Evolutionary conservation across 2,329 filamentous ascomycete genomes (phyloP).

Genomic region (Westerdykella ornata): DNA sequence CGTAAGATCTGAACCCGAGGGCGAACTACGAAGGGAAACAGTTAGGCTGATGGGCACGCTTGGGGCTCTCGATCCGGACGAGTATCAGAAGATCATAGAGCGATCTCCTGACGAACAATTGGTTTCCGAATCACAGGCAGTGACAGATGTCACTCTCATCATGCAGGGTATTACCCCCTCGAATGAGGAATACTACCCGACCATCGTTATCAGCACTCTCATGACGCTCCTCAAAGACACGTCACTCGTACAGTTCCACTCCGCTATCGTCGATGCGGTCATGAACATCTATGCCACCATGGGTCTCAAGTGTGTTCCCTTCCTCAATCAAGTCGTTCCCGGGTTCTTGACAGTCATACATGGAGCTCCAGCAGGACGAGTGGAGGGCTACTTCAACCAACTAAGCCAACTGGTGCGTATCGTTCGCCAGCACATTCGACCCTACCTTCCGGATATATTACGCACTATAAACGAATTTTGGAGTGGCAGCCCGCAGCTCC

Average conservation of each 20-base stretch:
- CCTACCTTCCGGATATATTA: conserved; percentile 81
- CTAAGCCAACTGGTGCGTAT: conserved; percentile 88
- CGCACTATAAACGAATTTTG: conserved; percentile 84
- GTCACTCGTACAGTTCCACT: conserved; percentile 85
- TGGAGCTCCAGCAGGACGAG: conserved; percentile 65
- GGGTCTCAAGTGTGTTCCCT: conserved; percentile 91
- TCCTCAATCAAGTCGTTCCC: conserved; percentile 87
- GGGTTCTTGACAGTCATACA: conserved; percentile 87
- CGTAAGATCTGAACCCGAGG: conserved; percentile 85
- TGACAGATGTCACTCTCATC: conserved; percentile 94
- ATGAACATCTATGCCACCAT: conserved; percentile 98
- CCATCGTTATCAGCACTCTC: conserved; percentile 92
- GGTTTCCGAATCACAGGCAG: conserved; percentile 56
- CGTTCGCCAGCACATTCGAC: conserved; percentile 91
- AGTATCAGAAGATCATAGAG: conserved; percentile 91
- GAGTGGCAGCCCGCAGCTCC: conserved; percentile 71
- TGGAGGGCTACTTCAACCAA: conserved; percentile 97
- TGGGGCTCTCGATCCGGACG: conserved; percentile 91
- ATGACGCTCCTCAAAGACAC: conserved; percentile 87
- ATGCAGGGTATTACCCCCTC: conserved; percentile 96
- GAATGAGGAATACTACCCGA: conserved; percentile 97
- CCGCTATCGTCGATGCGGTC: conserved; percentile 89
- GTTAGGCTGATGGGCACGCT: conserved; percentile 96
- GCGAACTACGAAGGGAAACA: conserved; percentile 80
- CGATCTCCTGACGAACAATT: conserved; percentile 75